Percentiles rank a stretch among this genome's conserved stretches.
phyloP scores from a whole-genome alignment of 768 basidiomycete species.

The Boletus coccyginus region DNA sequence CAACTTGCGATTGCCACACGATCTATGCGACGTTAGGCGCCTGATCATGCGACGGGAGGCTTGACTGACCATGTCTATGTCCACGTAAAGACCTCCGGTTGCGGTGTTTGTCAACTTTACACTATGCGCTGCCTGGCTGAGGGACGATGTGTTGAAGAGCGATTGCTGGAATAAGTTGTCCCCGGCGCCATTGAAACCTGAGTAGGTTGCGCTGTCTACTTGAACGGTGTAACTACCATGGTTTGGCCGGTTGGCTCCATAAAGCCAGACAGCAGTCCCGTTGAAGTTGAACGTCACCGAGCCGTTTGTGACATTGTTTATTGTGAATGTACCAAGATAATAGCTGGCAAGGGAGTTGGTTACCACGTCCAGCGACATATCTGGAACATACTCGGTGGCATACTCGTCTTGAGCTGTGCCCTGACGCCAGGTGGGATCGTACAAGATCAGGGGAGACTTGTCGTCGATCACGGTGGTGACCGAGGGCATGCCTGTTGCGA shows the following conservation, averaged over 20 bases:
- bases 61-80: constrained; percentile 43
- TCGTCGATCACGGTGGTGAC: constrained; percentile 28
- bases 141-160: constrained; percentile 36
- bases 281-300: constrained; percentile 43
- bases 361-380: background rate
- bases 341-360: constrained; percentile 28
- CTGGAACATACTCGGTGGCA: constrained; percentile 16
- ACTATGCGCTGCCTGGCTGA: constrained; percentile 36
- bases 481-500: constrained; percentile 19
- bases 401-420: constrained; percentile 17
- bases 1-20: constrained; percentile 30
- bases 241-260: constrained; percentile 47
- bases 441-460: constrained; percentile 32
- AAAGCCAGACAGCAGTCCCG: constrained; percentile 48
- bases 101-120: constrained; percentile 35
- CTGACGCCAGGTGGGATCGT: constrained; percentile 23
- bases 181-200: constrained; percentile 28
- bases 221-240: constrained; percentile 45
- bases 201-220: constrained; percentile 36
- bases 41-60: background rate
- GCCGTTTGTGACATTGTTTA: constrained; percentile 35
- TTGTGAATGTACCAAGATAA: constrained; percentile 39
- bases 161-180: constrained; percentile 37
- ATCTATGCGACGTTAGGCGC: constrained; percentile 14
- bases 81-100: constrained; percentile 35